phyloP scores from a whole-genome alignment of 345 rosid species.

The Durio zibethinus region DNA sequence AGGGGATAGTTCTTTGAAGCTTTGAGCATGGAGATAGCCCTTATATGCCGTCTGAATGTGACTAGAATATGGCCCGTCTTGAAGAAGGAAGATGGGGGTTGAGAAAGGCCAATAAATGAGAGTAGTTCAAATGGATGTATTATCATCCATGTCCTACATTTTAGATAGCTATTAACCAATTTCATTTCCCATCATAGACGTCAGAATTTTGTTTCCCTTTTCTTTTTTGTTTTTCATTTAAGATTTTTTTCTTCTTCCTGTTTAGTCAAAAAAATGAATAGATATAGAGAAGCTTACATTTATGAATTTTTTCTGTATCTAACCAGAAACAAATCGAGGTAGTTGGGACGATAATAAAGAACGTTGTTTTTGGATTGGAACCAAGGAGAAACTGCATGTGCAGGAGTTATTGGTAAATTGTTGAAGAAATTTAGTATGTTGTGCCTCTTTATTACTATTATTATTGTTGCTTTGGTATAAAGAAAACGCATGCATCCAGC shows the following conservation, averaged over 20 bases:
- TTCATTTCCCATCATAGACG: neutral
- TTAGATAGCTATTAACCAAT: neutral
- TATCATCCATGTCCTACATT: neutral
- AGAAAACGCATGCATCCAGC: neutral
- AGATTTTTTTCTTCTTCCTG: neutral
- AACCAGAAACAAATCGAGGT: neutral
- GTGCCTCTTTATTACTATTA: neutral
- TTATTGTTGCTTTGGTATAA: neutral
- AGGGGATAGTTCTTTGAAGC: neutral
- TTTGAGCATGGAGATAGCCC: neutral
- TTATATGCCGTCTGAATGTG: conserved; percentile 23
- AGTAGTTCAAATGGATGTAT: conserved; percentile 25
- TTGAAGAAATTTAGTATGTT: neutral
- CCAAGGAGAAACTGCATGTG: neutral
- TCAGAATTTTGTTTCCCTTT: neutral
- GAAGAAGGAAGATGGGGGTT: conserved; percentile 37
- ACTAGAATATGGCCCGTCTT: neutral
- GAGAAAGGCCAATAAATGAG: conserved; percentile 34
- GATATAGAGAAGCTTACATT: neutral
- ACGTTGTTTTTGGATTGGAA: neutral
- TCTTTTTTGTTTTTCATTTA: neutral
- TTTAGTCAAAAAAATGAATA: neutral
- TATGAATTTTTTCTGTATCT: conserved; percentile 2
- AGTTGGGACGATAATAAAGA: neutral
- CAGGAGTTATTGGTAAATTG: neutral